These are phyloP conservation scores for Phascolomyces articulosus DNA, from an alignment of 371 early-diverging fungal species.

Conservation along the genomic window DNA sequence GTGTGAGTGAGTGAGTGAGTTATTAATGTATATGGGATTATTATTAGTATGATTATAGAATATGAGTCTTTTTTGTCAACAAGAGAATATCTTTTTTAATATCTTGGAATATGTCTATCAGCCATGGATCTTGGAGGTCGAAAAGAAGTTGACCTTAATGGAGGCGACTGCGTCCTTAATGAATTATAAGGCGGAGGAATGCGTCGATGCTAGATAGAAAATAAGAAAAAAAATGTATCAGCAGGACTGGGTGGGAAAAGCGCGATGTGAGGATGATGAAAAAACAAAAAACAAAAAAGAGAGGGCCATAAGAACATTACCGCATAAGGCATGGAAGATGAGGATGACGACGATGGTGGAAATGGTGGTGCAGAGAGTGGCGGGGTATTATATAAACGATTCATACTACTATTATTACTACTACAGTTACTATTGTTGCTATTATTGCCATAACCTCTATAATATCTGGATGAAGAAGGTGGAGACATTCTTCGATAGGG, in stretches of 20 bases:
- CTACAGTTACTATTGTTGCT: no score
- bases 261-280: no score
- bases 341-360: constrained; percentile 7
- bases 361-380: constrained; percentile 10
- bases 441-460: constrained; percentile 1
- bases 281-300: neutral
- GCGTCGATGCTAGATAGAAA: constrained; percentile 30
- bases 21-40: no score
- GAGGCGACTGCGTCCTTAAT: constrained; percentile 17
- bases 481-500: constrained; percentile 6
- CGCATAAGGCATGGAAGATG: constrained; percentile 7
- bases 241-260: neutral
- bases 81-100: constrained; percentile 6
- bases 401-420: neutral
- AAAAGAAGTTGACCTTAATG: constrained; percentile 18
- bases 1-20: no score
- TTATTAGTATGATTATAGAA: no score
- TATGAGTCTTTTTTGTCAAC: no score
- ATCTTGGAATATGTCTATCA: constrained; percentile 32
- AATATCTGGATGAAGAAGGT: constrained; percentile 4
- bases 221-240: constrained; percentile 5
- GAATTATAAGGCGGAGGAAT: constrained; percentile 14
- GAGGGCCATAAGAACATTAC: constrained; percentile 8
- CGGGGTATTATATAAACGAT: neutral
- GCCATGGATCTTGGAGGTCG: constrained; percentile 24